These are phyloP conservation scores for Xylaria venustula DNA, from an alignment of 495 filamentous ascomycete genomes.

Conservation along the genomic window DNA sequence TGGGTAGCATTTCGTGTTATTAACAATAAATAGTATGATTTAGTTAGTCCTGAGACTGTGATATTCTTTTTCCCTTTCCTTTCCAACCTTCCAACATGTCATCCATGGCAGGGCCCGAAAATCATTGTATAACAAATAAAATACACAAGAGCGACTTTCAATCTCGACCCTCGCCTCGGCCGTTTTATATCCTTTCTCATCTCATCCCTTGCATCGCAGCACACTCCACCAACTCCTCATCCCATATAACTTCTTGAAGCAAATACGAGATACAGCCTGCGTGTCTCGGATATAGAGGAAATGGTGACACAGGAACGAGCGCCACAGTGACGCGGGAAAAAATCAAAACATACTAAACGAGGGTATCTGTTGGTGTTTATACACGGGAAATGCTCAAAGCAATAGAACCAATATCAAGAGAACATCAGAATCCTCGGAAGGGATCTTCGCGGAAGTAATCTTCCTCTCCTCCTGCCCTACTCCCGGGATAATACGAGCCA, in stretches of 20 bases:
- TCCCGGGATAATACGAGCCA: slow-evolving; percentile 35
- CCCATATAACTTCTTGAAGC: neutral
- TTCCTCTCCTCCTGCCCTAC: slow-evolving; percentile 36
- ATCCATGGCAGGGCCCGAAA: neutral
- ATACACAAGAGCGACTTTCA: neutral
- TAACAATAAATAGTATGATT: neutral
- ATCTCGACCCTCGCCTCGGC: neutral
- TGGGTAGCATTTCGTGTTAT: neutral
- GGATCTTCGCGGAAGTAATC: slow-evolving; percentile 48
- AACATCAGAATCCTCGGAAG: slow-evolving; percentile 46
- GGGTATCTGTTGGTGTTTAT: slow-evolving; percentile 1
- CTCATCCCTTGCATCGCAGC: neutral
- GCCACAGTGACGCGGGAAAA: neutral
- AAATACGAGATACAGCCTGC: neutral
- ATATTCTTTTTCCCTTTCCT: neutral
- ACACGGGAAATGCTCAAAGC: neutral
- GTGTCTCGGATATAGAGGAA: neutral
- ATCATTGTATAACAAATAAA: neutral
- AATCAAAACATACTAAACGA: slow-evolving; percentile 3
- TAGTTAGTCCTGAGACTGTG: neutral
- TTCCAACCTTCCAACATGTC: neutral
- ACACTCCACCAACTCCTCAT: slow-evolving; percentile 3
- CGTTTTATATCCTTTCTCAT: neutral
- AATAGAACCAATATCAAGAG: neutral
- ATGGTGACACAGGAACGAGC: too few relatives aligned